Percentiles rank a stretch among this genome's conserved stretches.
These are phyloP conservation scores for Osmanthus fragrans DNA, from an alignment of 257 asterid genomes.

Conservation along the genomic window DNA sequence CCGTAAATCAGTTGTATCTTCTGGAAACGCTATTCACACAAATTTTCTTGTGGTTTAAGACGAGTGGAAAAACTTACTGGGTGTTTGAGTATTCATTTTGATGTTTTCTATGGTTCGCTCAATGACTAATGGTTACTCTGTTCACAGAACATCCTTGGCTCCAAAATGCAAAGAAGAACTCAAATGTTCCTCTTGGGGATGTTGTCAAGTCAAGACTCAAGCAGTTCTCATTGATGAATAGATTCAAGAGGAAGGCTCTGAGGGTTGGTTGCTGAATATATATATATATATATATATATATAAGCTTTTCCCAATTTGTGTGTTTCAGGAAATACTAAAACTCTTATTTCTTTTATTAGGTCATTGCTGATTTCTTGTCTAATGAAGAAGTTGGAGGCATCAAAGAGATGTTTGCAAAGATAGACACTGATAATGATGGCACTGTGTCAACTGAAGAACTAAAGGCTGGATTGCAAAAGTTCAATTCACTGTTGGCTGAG, in stretches of 20 bases:
- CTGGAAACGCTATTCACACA: slow-evolving; percentile 6
- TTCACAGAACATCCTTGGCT: slow-evolving; percentile 84
- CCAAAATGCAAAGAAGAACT: slow-evolving; percentile 89
- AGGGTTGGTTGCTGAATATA: slow-evolving; percentile 58
- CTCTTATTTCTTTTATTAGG: slow-evolving; percentile 46
- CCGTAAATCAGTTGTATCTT: slow-evolving; percentile 9
- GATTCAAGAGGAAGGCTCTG: slow-evolving; percentile 94
- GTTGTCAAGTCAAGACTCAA: slow-evolving; percentile 89
- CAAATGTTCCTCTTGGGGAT: slow-evolving; percentile 96
- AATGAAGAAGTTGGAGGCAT: slow-evolving; percentile 89
- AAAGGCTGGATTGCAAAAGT: slow-evolving; percentile 70
- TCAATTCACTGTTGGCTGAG: slow-evolving; percentile 68
- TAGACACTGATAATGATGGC: slow-evolving; percentile 82
- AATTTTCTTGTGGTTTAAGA: background rate
- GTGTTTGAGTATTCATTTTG: slow-evolving; percentile 11
- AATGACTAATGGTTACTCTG: slow-evolving; percentile 19
- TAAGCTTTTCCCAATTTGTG: slow-evolving; percentile 1
- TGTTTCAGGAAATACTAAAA: slow-evolving; percentile 24
- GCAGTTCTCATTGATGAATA: slow-evolving; percentile 91
- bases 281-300: background rate
- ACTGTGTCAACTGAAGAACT: slow-evolving; percentile 75
- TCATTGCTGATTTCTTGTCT: slow-evolving; percentile 93
- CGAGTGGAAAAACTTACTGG: background rate
- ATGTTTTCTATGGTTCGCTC: slow-evolving; percentile 12
- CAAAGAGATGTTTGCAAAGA: slow-evolving; percentile 76